These are phyloP conservation scores for Misopates orontium DNA, from an alignment of 257 asterid genomes.

Conservation along the genomic window DNA sequence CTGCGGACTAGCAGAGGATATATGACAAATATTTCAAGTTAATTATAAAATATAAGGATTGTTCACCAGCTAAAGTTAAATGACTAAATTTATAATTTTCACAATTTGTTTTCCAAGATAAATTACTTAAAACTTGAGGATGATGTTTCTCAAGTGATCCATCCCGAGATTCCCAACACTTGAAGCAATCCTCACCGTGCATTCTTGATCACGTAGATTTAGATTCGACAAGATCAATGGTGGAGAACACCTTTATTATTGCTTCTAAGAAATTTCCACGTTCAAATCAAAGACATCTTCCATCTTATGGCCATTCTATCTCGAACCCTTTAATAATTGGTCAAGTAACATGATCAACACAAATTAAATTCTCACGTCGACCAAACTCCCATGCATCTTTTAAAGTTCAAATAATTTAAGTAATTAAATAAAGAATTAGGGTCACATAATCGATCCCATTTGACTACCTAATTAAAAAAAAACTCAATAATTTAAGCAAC, in stretches of 20 bases:
- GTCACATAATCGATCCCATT: conserved; percentile 23
- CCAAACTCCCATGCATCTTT: background rate
- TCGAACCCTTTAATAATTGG: conserved; percentile 17
- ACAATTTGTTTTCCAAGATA: background rate
- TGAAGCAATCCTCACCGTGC: too few species aligned
- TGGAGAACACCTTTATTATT: too few species aligned
- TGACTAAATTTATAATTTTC: too few species aligned
- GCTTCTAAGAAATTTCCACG: background rate
- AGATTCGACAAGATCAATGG: too few species aligned
- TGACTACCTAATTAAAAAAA: conserved; percentile 5
- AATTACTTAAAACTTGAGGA: background rate
- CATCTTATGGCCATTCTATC: conserved; percentile 17
- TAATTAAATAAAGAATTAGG: conserved; percentile 14
- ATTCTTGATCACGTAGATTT: too few species aligned
- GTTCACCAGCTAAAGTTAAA: too few species aligned
- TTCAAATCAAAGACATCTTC: too few species aligned
- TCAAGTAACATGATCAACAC: background rate
- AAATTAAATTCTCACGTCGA: background rate
- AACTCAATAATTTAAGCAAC: conserved; percentile 22
- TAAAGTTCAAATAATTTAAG: background rate
- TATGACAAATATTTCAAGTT: too few species aligned
- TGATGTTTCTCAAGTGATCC: too few species aligned
- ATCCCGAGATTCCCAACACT: too few species aligned
- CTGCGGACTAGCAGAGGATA: too few species aligned
- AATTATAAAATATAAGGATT: too few species aligned